Evolutionary conservation across 1,284 basidiomycete species (phyloP).

Genomic region (Marasmius sp.): DNA sequence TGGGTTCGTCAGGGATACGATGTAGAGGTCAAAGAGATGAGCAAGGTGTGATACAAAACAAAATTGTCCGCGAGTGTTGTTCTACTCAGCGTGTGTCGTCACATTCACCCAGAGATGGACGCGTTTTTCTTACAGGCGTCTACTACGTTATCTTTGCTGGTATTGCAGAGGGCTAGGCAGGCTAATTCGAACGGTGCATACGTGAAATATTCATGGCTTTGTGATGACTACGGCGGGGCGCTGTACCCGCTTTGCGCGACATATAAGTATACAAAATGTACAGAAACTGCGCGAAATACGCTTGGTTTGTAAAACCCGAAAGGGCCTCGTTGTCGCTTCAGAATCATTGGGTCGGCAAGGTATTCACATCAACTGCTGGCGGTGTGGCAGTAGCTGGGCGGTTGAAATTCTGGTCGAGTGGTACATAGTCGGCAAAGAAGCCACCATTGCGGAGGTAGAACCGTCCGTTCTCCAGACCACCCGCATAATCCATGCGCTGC

Average conservation of each 20-base stretch:
- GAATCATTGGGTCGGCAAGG: slow-evolving; percentile 4
- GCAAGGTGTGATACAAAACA: neutral
- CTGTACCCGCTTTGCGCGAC: no score
- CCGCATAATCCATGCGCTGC: slow-evolving; percentile 14
- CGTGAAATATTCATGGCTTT: no score
- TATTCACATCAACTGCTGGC: slow-evolving; percentile 2
- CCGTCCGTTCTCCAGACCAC: neutral
- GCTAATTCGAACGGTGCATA: no score
- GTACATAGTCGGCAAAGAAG: slow-evolving; percentile 3
- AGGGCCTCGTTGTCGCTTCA: neutral
- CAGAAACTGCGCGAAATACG: no score
- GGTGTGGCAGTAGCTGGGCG: neutral
- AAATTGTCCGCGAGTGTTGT: neutral
- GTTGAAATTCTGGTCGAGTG: slow-evolving; percentile 3
- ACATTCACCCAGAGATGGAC: neutral
- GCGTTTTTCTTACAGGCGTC: no score
- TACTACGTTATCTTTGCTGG: no score
- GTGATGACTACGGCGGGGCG: no score
- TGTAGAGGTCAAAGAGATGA: slow-evolving; percentile 22
- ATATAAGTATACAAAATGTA: no score
- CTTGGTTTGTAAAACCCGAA: no score
- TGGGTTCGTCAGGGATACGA: slow-evolving; percentile 58
- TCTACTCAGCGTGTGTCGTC: neutral
- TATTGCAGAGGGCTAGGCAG: no score
- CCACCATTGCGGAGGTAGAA: slow-evolving; percentile 5